These are phyloP conservation scores for Ehretia macrophylla DNA, from an alignment of 257 asterid genomes.

Conservation along the genomic window DNA sequence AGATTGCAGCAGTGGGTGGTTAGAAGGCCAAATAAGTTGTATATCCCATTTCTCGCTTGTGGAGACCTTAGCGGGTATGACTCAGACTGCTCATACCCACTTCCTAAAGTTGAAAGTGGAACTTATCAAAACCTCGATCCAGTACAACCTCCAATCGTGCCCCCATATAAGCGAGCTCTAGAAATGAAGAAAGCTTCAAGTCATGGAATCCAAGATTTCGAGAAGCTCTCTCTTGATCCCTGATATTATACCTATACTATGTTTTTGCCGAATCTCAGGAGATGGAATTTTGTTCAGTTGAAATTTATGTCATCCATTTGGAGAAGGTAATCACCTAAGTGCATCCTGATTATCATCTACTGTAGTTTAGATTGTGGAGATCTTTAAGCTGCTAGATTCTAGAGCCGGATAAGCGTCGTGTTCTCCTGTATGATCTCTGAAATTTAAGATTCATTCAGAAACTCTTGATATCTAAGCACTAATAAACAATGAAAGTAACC, in stretches of 20 bases:
- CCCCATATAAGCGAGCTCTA: conserved; percentile 94
- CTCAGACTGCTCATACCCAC: conserved; percentile 84
- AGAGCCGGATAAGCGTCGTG: too few species aligned
- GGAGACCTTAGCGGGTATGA: conserved; percentile 93
- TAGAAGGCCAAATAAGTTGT: conserved; percentile 90
- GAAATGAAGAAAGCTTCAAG: conserved; percentile 85
- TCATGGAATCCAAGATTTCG: conserved; percentile 61
- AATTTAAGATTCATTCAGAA: not conserved
- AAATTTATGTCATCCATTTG: too few species aligned
- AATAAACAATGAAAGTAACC: too few species aligned
- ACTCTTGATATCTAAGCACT: too few species aligned
- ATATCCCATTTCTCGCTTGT: conserved; percentile 91
- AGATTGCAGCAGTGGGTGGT: conserved; percentile 98
- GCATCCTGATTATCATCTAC: too few species aligned
- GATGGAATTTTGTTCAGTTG: not conserved
- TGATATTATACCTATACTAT: conserved; percentile 12
- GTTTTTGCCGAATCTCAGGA: not conserved
- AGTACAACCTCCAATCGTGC: conserved; percentile 94
- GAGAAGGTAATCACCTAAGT: too few species aligned
- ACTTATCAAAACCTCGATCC: conserved; percentile 80
- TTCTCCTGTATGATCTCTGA: not conserved
- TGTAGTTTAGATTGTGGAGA: too few species aligned
- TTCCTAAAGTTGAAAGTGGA: conserved; percentile 68
- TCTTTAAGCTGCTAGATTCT: too few species aligned
- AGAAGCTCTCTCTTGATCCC: conserved; percentile 51